Evolutionary conservation across 805 yeast genomes (phyloP).

Genomic region (Nakazawaea ishiwadae): DNA sequence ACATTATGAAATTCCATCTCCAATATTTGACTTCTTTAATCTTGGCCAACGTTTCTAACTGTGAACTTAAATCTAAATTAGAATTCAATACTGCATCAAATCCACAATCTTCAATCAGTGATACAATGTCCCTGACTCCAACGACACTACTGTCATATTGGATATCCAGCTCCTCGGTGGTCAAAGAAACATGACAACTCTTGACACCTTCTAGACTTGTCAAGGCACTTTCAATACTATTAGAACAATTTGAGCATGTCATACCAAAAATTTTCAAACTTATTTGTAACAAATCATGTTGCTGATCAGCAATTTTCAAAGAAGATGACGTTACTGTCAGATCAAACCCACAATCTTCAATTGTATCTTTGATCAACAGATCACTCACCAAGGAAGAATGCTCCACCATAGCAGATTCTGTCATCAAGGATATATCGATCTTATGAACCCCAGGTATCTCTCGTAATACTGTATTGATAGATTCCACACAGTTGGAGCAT

Average conservation of each 20-base stretch:
- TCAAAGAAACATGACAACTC: constrained; percentile 43
- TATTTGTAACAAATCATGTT: constrained; percentile 12
- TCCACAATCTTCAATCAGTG: constrained; percentile 45
- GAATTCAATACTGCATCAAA: constrained; percentile 45
- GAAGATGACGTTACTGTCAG: constrained; percentile 12
- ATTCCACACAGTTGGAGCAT: constrained; percentile 76
- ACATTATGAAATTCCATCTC: constrained; percentile 48
- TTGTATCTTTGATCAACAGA: constrained; percentile 40
- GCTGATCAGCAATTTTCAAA: constrained; percentile 11
- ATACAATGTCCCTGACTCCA: constrained; percentile 64
- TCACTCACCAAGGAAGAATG: constrained; percentile 34
- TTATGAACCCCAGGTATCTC: constrained; percentile 43
- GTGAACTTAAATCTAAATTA: constrained; percentile 58
- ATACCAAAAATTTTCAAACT: constrained; percentile 47
- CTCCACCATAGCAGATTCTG: constrained; percentile 63
- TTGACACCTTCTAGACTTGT: constrained; percentile 40
- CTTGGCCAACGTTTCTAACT: constrained; percentile 63
- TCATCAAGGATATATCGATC: constrained; percentile 66
- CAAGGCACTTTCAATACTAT: constrained; percentile 45
- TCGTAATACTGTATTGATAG: constrained; percentile 55
- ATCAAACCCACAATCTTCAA: constrained; percentile 79
- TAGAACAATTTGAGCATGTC: constrained; percentile 55
- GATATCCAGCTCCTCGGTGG: constrained; percentile 52
- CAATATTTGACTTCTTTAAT: constrained; percentile 71
- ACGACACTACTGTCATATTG: constrained; percentile 42